Percentiles rank a stretch among this genome's conserved stretches.
Evolutionary conservation across 2,329 filamentous ascomycete genomes (phyloP).

Genomic region (Cladophialophora immunda): DNA sequence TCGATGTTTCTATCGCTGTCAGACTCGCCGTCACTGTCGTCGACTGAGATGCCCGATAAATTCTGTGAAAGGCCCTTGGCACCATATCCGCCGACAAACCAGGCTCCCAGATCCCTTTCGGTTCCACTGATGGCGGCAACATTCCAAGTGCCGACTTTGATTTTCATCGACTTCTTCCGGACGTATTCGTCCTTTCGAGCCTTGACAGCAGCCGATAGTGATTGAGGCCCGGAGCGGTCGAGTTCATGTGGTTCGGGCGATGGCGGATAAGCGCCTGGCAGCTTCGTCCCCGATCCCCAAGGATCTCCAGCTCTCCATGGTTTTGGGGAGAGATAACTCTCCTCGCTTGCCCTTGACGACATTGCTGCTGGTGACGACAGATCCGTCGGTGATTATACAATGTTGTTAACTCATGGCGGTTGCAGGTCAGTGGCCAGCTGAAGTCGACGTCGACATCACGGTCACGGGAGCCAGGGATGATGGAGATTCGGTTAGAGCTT

Average conservation of each 20-base stretch:
- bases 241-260: slow-evolving; percentile 36
- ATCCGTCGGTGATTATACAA: not conserved
- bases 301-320: slow-evolving; percentile 37
- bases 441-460: not conserved
- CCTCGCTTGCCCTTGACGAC: slow-evolving; percentile 27
- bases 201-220: slow-evolving; percentile 68
- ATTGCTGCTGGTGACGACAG: slow-evolving; percentile 18
- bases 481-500: not conserved
- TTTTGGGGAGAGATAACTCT: slow-evolving; percentile 29
- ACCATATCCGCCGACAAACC: slow-evolving; percentile 84
- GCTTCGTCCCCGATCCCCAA: slow-evolving; percentile 45
- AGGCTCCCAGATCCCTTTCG: slow-evolving; percentile 84
- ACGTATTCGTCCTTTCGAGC: slow-evolving; percentile 82
- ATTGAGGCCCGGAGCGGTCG: slow-evolving; percentile 46
- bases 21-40: slow-evolving; percentile 39
- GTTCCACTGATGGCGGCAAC: slow-evolving; percentile 84
- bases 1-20: slow-evolving; percentile 46
- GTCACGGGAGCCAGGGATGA: not conserved
- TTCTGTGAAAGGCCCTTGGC: slow-evolving; percentile 73
- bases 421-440: not conserved
- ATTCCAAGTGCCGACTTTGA: slow-evolving; percentile 97
- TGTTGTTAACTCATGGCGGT: slow-evolving; percentile 28
- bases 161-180: slow-evolving; percentile 74
- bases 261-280: slow-evolving; percentile 60
- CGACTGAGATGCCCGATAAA: slow-evolving; percentile 62